Evolutionary conservation across 768 basidiomycete genomes (phyloP).

Genomic region (Pleurotus tuber-regium): DNA sequence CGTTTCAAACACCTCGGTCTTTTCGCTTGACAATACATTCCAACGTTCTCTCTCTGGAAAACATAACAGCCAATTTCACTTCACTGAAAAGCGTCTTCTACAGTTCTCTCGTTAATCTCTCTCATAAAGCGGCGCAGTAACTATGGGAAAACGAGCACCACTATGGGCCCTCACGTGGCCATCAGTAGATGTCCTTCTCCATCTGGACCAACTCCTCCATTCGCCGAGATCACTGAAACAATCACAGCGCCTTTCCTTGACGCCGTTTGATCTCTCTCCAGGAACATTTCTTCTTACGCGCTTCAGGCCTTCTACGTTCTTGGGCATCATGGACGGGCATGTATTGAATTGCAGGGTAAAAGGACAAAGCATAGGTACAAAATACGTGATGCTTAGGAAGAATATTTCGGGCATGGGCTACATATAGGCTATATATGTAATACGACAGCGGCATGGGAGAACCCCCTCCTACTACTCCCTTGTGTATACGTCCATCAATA

Average conservation of each 20-base stretch:
- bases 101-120: no score
- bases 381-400: not conserved
- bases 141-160: slow-evolving; percentile 8
- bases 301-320: no score
- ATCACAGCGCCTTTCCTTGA: slow-evolving; percentile 1
- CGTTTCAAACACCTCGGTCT: slow-evolving; percentile 1
- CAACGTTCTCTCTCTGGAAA: not conserved
- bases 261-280: slow-evolving; percentile 8
- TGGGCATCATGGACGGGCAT: slow-evolving; percentile 2
- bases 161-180: slow-evolving; percentile 2
- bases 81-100: not conserved
- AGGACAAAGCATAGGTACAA: not conserved
- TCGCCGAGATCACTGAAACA: slow-evolving; percentile 7
- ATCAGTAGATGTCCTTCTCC: slow-evolving; percentile 3
- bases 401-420: not conserved
- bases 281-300: not conserved
- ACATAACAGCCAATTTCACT: not conserved
- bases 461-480: not conserved
- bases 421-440: not conserved
- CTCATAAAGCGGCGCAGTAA: slow-evolving; percentile 6
- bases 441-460: not conserved
- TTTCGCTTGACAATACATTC: not conserved
- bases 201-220: not conserved
- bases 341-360: no score
- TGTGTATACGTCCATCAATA: not conserved